A percentile compares a stretch with the other conserved stretches of the same genome.
Evolutionary conservation across 805 yeast genomes (phyloP).

Genomic region (Candida endomychidarum): DNA sequence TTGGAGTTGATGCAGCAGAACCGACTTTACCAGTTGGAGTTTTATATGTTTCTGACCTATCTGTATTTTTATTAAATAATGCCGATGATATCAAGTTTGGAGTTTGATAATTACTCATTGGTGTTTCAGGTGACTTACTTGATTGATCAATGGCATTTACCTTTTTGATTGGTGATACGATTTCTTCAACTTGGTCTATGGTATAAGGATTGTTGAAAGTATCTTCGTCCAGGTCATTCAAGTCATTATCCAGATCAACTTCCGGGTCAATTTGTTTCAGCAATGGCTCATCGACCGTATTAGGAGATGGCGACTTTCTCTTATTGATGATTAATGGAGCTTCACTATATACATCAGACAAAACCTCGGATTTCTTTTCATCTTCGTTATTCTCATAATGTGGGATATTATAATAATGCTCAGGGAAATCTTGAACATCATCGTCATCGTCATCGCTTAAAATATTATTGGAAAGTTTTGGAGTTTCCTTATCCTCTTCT

Average conservation of each 20-base stretch:
- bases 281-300: background rate
- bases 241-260: too few species aligned
- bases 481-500: slow-evolving; percentile 4
- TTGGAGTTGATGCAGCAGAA: slow-evolving; percentile 11
- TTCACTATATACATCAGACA: slow-evolving; percentile 34
- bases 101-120: slow-evolving; percentile 15
- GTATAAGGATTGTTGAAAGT: slow-evolving; percentile 1
- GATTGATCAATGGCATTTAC: too few species aligned
- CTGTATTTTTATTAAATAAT: slow-evolving; percentile 8
- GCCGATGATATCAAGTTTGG: slow-evolving; percentile 9
- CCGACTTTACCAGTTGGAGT: slow-evolving; percentile 7
- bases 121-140: slow-evolving; percentile 10
- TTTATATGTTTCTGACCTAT: slow-evolving; percentile 8
- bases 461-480: slow-evolving; percentile 1
- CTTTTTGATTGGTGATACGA: too few species aligned
- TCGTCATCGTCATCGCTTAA: slow-evolving; percentile 12
- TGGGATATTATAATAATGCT: slow-evolving; percentile 17
- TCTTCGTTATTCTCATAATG: slow-evolving; percentile 23
- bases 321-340: slow-evolving; percentile 35
- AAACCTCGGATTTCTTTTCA: slow-evolving; percentile 39
- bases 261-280: too few species aligned
- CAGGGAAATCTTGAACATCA: slow-evolving; percentile 19
- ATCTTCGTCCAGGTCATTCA: background rate
- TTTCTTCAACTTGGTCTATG: too few species aligned
- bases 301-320: slow-evolving; percentile 9